Evolutionary conservation across 2,329 filamentous ascomycete species (phyloP).

Genomic region (Drechslerella stenobrocha): DNA sequence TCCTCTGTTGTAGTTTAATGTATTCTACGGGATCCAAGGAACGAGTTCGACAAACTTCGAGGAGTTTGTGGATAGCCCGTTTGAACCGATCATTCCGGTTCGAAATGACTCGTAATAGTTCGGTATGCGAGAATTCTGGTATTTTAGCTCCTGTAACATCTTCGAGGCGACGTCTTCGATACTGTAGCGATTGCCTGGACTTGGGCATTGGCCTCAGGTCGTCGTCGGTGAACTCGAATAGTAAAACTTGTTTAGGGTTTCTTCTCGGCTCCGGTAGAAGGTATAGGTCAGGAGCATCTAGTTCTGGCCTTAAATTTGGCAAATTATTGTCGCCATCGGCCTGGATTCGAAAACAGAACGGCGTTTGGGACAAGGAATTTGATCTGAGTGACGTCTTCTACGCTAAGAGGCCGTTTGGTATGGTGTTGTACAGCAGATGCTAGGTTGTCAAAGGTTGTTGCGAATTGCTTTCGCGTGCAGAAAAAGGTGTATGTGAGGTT

Average conservation of each 20-base stretch:
- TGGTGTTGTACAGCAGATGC: conserved; percentile 81
- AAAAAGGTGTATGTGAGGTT: conserved; percentile 96
- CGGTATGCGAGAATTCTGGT: conserved; percentile 89
- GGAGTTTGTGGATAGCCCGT: conserved; percentile 73
- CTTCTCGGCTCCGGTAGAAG: conserved; percentile 55
- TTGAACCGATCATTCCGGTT: conserved; percentile 83
- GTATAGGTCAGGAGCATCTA: conserved; percentile 51
- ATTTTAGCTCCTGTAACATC: conserved; percentile 80
- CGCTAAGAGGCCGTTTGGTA: conserved; percentile 68
- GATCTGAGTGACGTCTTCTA: conserved; percentile 81
- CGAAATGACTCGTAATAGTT: conserved; percentile 85
- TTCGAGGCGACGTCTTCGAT: conserved; percentile 11
- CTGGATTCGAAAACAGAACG: conserved; percentile 80
- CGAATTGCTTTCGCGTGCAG: conserved; percentile 85
- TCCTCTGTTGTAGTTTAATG: conserved; percentile 63
- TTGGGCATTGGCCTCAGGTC: conserved; percentile 80
- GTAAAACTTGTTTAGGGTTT: conserved; percentile 75
- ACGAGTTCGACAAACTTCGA: conserved; percentile 71
- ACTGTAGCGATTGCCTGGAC: conserved; percentile 59
- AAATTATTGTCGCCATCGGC: conserved; percentile 69
- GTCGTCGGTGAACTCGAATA: conserved; percentile 91
- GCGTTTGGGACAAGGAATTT: conserved; percentile 75
- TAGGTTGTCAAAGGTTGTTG: conserved; percentile 88
- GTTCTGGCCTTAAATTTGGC: conserved; percentile 26
- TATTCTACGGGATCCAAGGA: conserved; percentile 68